These are phyloP conservation scores for Ascosphaera pollenicola DNA, from an alignment of 2,329 filamentous ascomycete genomes.

Conservation along the genomic window DNA sequence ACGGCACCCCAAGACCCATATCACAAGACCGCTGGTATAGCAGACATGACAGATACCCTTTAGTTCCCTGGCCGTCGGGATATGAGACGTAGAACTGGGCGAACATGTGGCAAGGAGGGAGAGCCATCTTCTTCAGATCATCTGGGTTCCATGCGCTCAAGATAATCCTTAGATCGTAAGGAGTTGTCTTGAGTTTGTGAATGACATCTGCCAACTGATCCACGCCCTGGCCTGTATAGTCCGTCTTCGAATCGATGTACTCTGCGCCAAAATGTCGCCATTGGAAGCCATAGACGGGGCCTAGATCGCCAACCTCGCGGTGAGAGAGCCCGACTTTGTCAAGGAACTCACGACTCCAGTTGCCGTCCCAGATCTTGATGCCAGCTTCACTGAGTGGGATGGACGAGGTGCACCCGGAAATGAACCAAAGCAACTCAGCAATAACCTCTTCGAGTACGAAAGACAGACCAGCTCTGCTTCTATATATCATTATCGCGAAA, in stretches of 20 bases:
- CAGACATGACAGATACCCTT: constrained; percentile 65
- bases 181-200: constrained; percentile 58
- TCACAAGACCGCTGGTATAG: constrained; percentile 90
- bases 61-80: constrained; percentile 23
- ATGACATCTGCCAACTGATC: constrained; percentile 89
- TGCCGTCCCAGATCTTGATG: constrained; percentile 97
- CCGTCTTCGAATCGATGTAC: constrained; percentile 54
- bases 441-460: no score
- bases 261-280: constrained; percentile 96
- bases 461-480: no score
- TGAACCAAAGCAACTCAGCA: constrained; percentile 89
- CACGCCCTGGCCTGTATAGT: constrained; percentile 74
- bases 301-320: constrained; percentile 70
- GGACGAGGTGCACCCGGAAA: constrained; percentile 65
- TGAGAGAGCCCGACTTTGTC: constrained; percentile 64
- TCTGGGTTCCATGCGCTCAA: constrained; percentile 85
- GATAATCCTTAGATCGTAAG: constrained; percentile 78
- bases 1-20: constrained; percentile 91
- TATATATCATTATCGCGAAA: no score
- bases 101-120: constrained; percentile 95
- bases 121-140: constrained; percentile 68
- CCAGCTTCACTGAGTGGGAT: constrained; percentile 52
- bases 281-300: constrained; percentile 94
- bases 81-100: constrained; percentile 86
- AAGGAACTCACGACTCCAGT: constrained; percentile 75